Base-by-base conservation (phyloP, 1,139 yeast genomes). In the Diutina siamensis region DNA sequence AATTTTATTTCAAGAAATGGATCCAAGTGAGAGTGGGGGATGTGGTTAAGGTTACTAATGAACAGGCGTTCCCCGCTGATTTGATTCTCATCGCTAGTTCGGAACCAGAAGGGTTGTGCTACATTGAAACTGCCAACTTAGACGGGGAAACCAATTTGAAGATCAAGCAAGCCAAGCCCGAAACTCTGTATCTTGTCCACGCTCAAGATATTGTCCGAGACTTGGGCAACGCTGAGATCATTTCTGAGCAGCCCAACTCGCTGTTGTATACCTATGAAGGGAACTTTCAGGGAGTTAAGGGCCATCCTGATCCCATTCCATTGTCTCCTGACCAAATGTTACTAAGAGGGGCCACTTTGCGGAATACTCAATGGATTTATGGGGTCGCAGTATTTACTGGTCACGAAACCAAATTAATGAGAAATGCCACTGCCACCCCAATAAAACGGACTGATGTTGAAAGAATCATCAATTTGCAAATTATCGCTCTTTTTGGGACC, bases 401-500 rank as follows among this genome's bases (percentile, higher is more conserved):
- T 25, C 98, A 94, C 61, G 98, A 94, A 64, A 92, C 99, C 0
- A 94, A 94, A 58, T 72, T 94, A 52, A 92, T 94, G 98, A 78
- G 98, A 59, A 94, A 94, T 65, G 98, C 99, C 13, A 89, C 97
- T 2, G 97, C 98, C 2, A 83, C 99, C 1, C 98, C 98, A 3
- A 94, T 94, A 56, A 94, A 94, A 60, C 76, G 95, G 57, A 94
- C 98, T 1, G 96, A 95, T 25, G 97, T 94, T 13, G 99, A 94
- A 67, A 78, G 95, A 62, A 86, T 89, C 63, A 89, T 94, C 53
- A 94, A 94, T 60, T 65, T 86, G 55, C 98, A 94, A 61, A 92
- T 92, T 56, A 68, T 92, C 51, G 95, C 92, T 1, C 68, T 94
- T 50, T 92, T 94, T 59, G 76, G 83, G 34, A 81, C 94, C 47